phyloP scores from a whole-genome alignment of 2,329 filamentous ascomycete species.

The Botrytis hyacinthi region DNA sequence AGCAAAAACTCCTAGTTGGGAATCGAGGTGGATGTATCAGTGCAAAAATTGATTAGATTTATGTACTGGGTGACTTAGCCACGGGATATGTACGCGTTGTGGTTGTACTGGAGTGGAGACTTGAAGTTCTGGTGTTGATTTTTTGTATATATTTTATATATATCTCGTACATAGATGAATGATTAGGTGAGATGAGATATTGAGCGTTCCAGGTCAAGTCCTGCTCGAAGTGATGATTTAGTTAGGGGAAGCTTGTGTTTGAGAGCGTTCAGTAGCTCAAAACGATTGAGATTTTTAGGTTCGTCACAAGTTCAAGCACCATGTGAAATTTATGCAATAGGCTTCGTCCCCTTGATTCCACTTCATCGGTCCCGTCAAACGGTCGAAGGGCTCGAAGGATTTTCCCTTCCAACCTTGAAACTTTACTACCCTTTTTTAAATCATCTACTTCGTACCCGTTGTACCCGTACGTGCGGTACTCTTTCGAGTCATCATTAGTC shows the following conservation, averaged over 20 bases:
- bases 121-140: not conserved
- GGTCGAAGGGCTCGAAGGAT: not conserved
- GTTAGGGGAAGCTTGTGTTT: not conserved
- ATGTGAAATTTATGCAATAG: not conserved
- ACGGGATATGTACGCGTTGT: not conserved
- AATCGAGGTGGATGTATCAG: not conserved
- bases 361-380: not conserved
- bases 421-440: not conserved
- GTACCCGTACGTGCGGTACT: not conserved
- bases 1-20: not conserved
- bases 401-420: not conserved
- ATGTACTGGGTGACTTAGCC: not conserved
- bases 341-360: not conserved
- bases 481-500: not conserved
- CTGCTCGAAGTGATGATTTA: not conserved
- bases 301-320: not conserved
- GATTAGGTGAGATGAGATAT: not conserved
- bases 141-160: not conserved
- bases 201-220: not conserved
- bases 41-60: not conserved
- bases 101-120: not conserved
- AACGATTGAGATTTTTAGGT: not conserved
- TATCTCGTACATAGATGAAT: too few relatives aligned
- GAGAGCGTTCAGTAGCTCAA: not conserved
- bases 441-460: constrained; percentile 2